A percentile compares a stretch with the other conserved stretches of the same genome.
Evolutionary conservation across 75 land plant genomes (phyloP).

Genomic region (Larix kaempferi): DNA sequence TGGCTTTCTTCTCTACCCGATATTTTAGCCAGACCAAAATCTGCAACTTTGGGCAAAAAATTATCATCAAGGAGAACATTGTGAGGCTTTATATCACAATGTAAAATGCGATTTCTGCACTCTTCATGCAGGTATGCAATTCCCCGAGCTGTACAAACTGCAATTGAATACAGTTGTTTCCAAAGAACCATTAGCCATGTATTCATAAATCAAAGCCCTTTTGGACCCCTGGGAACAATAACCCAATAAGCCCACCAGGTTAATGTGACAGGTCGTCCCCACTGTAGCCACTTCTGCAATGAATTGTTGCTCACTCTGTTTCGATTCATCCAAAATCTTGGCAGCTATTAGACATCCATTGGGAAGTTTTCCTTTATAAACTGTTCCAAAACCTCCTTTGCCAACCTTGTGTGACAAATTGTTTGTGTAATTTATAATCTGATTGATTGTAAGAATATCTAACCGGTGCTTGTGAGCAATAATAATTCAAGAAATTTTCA

Average conservation of each 20-base stretch:
- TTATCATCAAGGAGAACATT: too few relatives aligned
- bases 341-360: conserved; percentile 13
- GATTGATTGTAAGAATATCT: background rate
- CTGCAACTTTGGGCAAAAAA: too few relatives aligned
- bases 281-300: conserved; percentile 23
- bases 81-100: too few relatives aligned
- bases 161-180: background rate
- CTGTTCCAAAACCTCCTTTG: conserved; percentile 14
- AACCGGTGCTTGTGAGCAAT: background rate
- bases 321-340: conserved; percentile 7
- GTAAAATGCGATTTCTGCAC: too few relatives aligned
- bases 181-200: background rate
- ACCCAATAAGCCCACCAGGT: conserved; percentile 15
- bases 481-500: background rate
- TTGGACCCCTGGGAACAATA: background rate
- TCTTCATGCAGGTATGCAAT: too few relatives aligned
- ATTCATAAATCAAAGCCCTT: background rate
- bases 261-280: conserved; percentile 14
- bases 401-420: conserved; percentile 13
- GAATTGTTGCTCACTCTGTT: background rate
- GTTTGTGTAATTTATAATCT: background rate
- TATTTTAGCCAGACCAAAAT: too few relatives aligned
- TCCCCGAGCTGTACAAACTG: too few relatives aligned
- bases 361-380: conserved; percentile 13
- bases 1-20: too few relatives aligned